These are phyloP conservation scores for Centella asiatica DNA, from an alignment of 129 eudicot genomes.

Conservation along the genomic window DNA sequence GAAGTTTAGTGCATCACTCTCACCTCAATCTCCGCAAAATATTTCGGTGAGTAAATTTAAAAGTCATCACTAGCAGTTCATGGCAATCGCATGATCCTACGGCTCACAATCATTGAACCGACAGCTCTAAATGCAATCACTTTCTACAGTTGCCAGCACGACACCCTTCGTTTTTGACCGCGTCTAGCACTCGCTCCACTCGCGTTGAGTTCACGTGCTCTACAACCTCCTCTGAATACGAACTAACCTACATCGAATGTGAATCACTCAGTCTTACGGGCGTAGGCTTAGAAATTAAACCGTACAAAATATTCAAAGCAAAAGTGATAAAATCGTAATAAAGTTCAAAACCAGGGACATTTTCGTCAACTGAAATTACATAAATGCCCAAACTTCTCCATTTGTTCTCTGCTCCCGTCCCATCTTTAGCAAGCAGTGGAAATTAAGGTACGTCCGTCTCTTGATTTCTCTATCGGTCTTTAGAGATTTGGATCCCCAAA, in stretches of 20 bases:
- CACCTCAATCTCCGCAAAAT: no score
- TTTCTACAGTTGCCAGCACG: background rate
- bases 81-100: constrained; percentile 1
- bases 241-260: background rate
- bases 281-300: background rate
- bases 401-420: constrained; percentile 18
- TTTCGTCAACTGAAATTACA: background rate
- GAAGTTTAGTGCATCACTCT: no score
- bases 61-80: no score
- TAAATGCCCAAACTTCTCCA: constrained; percentile 14
- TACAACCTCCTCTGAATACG: background rate
- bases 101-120: constrained; percentile 29
- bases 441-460: constrained; percentile 31
- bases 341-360: constrained; percentile 3
- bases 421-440: constrained; percentile 27
- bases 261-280: background rate
- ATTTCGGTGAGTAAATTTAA: no score
- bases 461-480: constrained; percentile 12
- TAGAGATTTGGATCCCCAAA: constrained; percentile 32
- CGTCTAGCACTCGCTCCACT: background rate
- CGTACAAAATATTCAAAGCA: background rate
- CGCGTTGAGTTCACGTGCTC: background rate
- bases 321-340: constrained; percentile 22
- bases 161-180: background rate
- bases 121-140: constrained; percentile 19